phyloP scores from a whole-genome alignment of 2,329 filamentous ascomycete genomes.

The Thelonectria blattea region DNA sequence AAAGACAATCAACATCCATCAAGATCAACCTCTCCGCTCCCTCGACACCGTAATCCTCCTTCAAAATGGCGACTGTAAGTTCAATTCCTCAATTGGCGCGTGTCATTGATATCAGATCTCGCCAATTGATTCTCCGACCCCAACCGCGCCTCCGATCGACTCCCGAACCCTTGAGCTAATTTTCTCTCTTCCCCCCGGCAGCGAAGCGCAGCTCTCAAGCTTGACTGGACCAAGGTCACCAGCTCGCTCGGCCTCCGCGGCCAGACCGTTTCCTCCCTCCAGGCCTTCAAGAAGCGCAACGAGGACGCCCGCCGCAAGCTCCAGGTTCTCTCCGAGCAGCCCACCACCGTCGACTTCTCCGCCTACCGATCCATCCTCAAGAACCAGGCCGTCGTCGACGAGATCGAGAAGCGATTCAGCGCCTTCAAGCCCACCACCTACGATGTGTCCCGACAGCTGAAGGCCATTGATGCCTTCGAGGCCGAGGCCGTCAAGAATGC shows the following conservation, averaged over 20 bases:
- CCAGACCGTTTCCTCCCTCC: conserved; percentile 88
- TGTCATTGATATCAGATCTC: conserved; percentile 27
- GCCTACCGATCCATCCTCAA: conserved; percentile 92
- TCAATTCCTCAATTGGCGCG: conserved; percentile 39
- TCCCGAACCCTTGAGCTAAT: conserved; percentile 58
- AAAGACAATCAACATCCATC: conserved; percentile 53
- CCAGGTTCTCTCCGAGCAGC: conserved; percentile 79
- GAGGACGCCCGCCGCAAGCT: conserved; percentile 97
- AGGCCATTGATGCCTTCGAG: conserved; percentile 98
- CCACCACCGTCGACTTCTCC: conserved; percentile 88
- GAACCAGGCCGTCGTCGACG: conserved; percentile 93
- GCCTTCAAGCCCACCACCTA: conserved; percentile 92
- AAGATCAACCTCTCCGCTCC: conserved; percentile 59
- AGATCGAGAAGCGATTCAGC: conserved; percentile 96
- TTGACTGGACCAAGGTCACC: conserved; percentile 98
- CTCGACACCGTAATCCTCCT: conserved; percentile 52
- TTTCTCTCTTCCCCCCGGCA: conserved; percentile 55
- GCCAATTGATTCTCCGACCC: conserved; percentile 21
- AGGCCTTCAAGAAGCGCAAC: conserved; percentile 99
- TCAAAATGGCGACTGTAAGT: conserved; percentile 76
- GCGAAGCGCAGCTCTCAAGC: conserved; percentile 98
- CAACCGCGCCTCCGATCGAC: conserved; percentile 27
- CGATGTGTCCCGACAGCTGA: conserved; percentile 91
- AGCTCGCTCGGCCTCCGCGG: conserved; percentile 95
- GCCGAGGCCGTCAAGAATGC: conserved; percentile 96